Evolutionary conservation across 257 asterid genomes (phyloP), one percentile per base, ranked within the genome.

Genomic region (Penstemon barbatus): DNA sequence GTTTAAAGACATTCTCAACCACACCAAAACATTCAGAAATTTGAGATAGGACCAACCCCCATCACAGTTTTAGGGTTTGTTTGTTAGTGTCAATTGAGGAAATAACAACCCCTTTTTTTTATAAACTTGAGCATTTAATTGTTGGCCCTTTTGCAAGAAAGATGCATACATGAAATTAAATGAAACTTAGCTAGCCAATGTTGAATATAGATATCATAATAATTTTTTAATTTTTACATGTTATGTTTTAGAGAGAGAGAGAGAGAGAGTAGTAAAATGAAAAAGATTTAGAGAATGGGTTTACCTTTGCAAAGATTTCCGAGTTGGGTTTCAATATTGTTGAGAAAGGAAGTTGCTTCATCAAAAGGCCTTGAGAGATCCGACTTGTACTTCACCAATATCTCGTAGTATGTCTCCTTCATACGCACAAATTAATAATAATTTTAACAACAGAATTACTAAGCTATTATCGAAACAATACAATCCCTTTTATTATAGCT

Each of bases 291-390:
- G 40, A 61, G 44, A 19, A 19, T 36, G 11, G 53, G 9, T 57
- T 65, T 37, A 87, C 97, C 96, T 76, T 77, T 84, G 81, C 84
- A 81, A 55, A 92, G 90, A 82, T 76, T 77, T 55, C 81, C 65
- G 56, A 92, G 86, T 41, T 89, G 95, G 45, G 87, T 37, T 74
- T 88, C 69, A 18, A 92, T 88, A 38, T 86, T 77, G 91, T 68
- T 69, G 73, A 92, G 91, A 77, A 92, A 92, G 8, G 90, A 83
- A 7, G 83, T 86, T 18, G 98, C 96, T 84, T 92, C 98, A 66
- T 85, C 84, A 9, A 90, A 92, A n/a, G 95, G 93, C 79, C 84
- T 77, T 0, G 85, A 79, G 45, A 92, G 90, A 82, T 90, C 93
- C 68, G 86, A 78, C 77, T 90, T 92, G 75, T 73, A 90, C 79